These are phyloP conservation scores for Talaromyces funiculosus DNA, from an alignment of 2,329 filamentous ascomycete species.

Conservation along the genomic window DNA sequence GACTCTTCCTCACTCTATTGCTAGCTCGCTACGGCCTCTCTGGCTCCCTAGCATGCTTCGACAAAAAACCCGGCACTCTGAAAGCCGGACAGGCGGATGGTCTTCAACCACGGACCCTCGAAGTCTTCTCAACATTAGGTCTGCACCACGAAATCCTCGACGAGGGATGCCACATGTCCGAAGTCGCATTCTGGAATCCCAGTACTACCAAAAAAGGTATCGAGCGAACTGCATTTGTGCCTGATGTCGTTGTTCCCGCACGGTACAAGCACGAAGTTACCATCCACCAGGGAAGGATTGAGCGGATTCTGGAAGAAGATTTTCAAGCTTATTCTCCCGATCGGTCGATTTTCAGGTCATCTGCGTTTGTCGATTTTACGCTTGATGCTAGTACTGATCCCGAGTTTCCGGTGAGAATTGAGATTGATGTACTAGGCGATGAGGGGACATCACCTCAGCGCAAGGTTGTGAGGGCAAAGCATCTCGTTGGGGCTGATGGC, in stretches of 20 bases:
- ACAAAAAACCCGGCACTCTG: conserved; percentile 35
- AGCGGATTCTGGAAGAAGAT: conserved; percentile 63
- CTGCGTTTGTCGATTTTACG: conserved; percentile 45
- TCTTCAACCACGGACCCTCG: conserved; percentile 39
- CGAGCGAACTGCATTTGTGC: conserved; percentile 52
- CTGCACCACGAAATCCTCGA: conserved; percentile 35
- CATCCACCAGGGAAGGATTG: conserved; percentile 66
- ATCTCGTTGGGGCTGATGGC: conserved; percentile 67
- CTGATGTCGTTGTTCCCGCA: conserved; percentile 57
- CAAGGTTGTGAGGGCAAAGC: conserved; percentile 56
- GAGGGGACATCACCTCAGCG: not conserved
- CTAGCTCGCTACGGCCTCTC: conserved; percentile 41
- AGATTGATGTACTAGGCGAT: conserved; percentile 26
- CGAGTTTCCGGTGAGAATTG: conserved; percentile 32
- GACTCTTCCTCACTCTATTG: conserved; percentile 38
- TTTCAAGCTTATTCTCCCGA: conserved; percentile 60
- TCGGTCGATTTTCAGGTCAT: conserved; percentile 59
- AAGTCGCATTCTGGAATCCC: conserved; percentile 66
- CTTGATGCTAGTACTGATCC: conserved; percentile 43
- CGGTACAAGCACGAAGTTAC: conserved; percentile 66
- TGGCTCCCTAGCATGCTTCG: conserved; percentile 40
- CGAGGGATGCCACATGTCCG: conserved; percentile 43
- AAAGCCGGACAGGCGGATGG: conserved; percentile 42
- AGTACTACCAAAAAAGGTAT: conserved; percentile 50
- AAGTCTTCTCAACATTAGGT: conserved; percentile 40